These are phyloP conservation scores for Jatropha curcas DNA, from an alignment of 345 rosid species.

Conservation along the genomic window DNA sequence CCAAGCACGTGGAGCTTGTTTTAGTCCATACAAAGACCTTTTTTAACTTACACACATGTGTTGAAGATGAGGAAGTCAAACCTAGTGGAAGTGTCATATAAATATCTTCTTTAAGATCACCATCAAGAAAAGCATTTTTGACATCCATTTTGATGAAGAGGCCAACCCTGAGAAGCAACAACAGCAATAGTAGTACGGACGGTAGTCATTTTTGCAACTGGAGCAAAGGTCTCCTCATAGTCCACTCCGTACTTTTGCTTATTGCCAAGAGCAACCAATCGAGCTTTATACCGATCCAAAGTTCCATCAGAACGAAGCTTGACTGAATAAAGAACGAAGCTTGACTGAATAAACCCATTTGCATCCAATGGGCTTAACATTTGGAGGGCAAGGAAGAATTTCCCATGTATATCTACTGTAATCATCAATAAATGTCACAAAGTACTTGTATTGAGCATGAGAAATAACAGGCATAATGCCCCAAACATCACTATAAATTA, in stretches of 20 bases:
- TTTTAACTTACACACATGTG: not conserved
- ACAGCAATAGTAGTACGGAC: not conserved
- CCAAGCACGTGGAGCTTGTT: no score
- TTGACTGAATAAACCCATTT: no score
- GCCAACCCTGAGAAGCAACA: not conserved
- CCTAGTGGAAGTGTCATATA: not conserved
- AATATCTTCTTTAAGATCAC: no score
- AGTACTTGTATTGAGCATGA: no score
- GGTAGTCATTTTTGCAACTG: no score
- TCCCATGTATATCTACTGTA: no score
- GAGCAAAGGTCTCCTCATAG: not conserved
- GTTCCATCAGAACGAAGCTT: not conserved
- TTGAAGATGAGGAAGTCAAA: not conserved
- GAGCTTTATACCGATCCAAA: not conserved
- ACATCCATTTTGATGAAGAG: not conserved
- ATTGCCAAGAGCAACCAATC: not conserved
- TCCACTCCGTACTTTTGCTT: not conserved
- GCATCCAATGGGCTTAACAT: no score
- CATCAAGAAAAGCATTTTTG: not conserved
- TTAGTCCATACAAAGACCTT: not conserved
- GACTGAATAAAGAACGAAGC: no score
- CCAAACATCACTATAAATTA: constrained; percentile 13
- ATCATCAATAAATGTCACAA: no score
- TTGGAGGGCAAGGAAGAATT: not conserved
- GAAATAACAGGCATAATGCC: not conserved